These are phyloP conservation scores for Solanum corneliomulleri DNA, from an alignment of 257 asterid genomes.

Conservation along the genomic window DNA sequence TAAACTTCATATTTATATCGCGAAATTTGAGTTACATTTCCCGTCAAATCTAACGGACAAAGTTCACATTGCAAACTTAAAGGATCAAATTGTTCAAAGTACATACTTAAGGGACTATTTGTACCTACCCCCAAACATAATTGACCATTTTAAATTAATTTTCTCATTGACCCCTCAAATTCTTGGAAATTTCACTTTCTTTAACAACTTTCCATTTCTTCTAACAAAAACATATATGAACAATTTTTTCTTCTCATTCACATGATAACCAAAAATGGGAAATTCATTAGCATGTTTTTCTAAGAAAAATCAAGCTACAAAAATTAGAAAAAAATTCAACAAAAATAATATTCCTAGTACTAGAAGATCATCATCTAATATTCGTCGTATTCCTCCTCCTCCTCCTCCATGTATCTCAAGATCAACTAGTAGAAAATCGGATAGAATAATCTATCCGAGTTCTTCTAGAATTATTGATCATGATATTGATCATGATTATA, in stretches of 20 bases:
- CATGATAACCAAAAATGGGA: constrained; percentile 24
- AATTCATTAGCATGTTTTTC: constrained; percentile 44
- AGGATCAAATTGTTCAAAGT: background rate
- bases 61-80: background rate
- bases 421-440: constrained; percentile 16
- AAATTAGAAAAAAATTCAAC: constrained; percentile 1
- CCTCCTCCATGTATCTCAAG: constrained; percentile 32
- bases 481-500: constrained; percentile 21
- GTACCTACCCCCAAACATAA: background rate
- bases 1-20: too few species aligned
- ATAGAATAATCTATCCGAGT: constrained; percentile 6
- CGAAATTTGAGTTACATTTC: too few species aligned
- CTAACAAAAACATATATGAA: background rate
- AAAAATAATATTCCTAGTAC: background rate
- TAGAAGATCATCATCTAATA: background rate
- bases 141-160: background rate
- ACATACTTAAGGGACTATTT: background rate
- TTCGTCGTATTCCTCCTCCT: constrained; percentile 6
- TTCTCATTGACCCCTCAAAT: background rate
- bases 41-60: too few species aligned
- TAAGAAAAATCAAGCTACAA: constrained; percentile 1
- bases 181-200: background rate
- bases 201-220: background rate
- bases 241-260: background rate
- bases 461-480: background rate